Conservation (phyloP, 1,284 basidiomycete species). For the Entoloma clypeatum region DNA sequence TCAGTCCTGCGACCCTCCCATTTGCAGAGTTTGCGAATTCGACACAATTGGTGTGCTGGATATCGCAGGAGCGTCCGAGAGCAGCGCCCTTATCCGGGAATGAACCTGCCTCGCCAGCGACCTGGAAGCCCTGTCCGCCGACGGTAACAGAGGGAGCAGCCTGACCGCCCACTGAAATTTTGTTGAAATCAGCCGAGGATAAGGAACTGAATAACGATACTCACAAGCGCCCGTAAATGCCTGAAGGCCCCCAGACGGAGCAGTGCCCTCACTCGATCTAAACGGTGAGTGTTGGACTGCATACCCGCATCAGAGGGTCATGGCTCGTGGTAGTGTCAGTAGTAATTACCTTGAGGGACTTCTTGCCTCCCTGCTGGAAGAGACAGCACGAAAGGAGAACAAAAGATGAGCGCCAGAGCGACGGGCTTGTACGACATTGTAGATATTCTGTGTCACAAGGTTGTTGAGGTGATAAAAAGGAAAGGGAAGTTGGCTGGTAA, state of each 20-base stretch:
- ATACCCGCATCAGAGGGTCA: not conserved
- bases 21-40: slow-evolving; percentile 40
- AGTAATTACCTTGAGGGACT: slow-evolving; percentile 57
- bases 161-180: slow-evolving; percentile 39
- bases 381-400: slow-evolving; percentile 36
- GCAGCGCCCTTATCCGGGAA: slow-evolving; percentile 52
- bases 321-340: slow-evolving; percentile 19
- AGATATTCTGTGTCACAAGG: slow-evolving; percentile 16
- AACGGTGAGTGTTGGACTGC: not conserved
- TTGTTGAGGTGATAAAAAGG: slow-evolving; percentile 18
- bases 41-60: slow-evolving; percentile 55
- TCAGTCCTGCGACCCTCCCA: slow-evolving; percentile 33
- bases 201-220: slow-evolving; percentile 13
- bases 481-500: slow-evolving; percentile 12
- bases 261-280: slow-evolving; percentile 17
- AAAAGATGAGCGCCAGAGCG: slow-evolving; percentile 35
- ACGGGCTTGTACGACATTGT: slow-evolving; percentile 43
- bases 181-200: not conserved
- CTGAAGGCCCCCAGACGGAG: slow-evolving; percentile 44
- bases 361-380: slow-evolving; percentile 54
- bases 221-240: slow-evolving; percentile 48
- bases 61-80: slow-evolving; percentile 55
- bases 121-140: slow-evolving; percentile 47
- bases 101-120: slow-evolving; percentile 41
- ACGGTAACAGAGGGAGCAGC: slow-evolving; percentile 43